A percentile compares a stretch with the other conserved stretches of the same genome.
phyloP scores from a whole-genome alignment of 805 yeast species.

The Yueomyces sp. region DNA sequence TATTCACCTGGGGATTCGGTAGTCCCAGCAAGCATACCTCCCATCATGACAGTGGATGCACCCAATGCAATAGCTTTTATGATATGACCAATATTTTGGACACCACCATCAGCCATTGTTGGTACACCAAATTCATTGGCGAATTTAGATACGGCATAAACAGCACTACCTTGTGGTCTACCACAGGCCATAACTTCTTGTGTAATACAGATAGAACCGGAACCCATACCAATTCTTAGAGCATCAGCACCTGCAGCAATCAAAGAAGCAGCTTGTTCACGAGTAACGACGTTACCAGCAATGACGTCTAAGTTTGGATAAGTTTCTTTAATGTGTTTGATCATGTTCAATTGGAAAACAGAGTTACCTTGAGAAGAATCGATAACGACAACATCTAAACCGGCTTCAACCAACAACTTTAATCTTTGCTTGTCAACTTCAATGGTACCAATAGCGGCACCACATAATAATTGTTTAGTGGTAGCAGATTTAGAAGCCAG shows the following conservation, averaged over 20 bases:
- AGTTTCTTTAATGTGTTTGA: conserved; percentile 75
- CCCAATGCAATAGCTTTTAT: conserved; percentile 94
- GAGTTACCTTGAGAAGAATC: conserved; percentile 99
- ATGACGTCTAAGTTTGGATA: conserved; percentile 75
- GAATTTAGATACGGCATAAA: conserved; percentile 84
- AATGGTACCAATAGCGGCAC: conserved; percentile 97
- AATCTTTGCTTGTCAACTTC: conserved; percentile 81
- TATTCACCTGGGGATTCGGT: conserved; percentile 97
- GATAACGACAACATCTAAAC: conserved; percentile 87
- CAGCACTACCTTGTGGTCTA: conserved; percentile 99
- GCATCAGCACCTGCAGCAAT: conserved; percentile 97
- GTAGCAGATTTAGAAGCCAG: conserved; percentile 84
- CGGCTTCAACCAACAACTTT: conserved; percentile 77
- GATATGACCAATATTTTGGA: conserved; percentile 96
- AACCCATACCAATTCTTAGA: conserved; percentile 98
- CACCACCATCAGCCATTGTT: conserved; percentile 99
- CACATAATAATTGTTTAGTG: conserved; percentile 93
- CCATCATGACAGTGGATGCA: conserved; percentile 98
- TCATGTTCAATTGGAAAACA: conserved; percentile 83
- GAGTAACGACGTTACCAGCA: conserved; percentile 97
- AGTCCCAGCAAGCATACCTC: conserved; percentile 98
- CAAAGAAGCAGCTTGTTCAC: conserved; percentile 96
- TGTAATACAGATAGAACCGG: conserved; percentile 97
- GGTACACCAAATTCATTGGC: conserved; percentile 95
- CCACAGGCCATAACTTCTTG: conserved; percentile 99